Evolutionary conservation across 192 early-diverging fungal genomes (phyloP).

Genomic region (Rhizophagus clarus): DNA sequence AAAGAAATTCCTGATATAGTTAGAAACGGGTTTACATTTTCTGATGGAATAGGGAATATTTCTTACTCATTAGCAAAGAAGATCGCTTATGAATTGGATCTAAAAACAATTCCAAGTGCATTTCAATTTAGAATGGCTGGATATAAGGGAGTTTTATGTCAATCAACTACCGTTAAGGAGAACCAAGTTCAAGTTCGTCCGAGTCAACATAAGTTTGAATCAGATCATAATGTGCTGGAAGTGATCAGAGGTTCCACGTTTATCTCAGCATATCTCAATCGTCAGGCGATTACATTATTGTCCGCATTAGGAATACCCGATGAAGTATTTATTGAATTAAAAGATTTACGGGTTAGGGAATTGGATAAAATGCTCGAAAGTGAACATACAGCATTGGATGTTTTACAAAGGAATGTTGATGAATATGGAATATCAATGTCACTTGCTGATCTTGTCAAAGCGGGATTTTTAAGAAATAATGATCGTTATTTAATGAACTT

Average conservation of each 20-base stretch:
- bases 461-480: slow-evolving; percentile 46
- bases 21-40: slow-evolving; percentile 61
- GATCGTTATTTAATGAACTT: slow-evolving; percentile 53
- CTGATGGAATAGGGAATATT: slow-evolving; percentile 75
- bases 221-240: slow-evolving; percentile 52
- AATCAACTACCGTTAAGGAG: slow-evolving; percentile 31
- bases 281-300: slow-evolving; percentile 67
- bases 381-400: slow-evolving; percentile 38
- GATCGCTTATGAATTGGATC: slow-evolving; percentile 44
- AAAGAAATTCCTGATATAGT: slow-evolving; percentile 59
- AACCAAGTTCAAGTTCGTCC: slow-evolving; percentile 54
- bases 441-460: slow-evolving; percentile 45
- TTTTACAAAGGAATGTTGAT: slow-evolving; percentile 46
- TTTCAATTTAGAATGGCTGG: slow-evolving; percentile 74
- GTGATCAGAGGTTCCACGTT: slow-evolving; percentile 56
- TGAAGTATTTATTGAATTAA: slow-evolving; percentile 53
- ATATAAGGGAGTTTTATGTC: slow-evolving; percentile 62
- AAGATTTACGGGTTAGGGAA: slow-evolving; percentile 41
- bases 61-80: slow-evolving; percentile 48
- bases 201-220: slow-evolving; percentile 63
- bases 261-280: slow-evolving; percentile 60
- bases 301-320: slow-evolving; percentile 60
- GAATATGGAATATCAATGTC: slow-evolving; percentile 45
- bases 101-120: slow-evolving; percentile 53
- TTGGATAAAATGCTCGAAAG: slow-evolving; percentile 44